Conservation (phyloP, 2,329 filamentous ascomycete species). For the Pseudonectria foliicola region DNA sequence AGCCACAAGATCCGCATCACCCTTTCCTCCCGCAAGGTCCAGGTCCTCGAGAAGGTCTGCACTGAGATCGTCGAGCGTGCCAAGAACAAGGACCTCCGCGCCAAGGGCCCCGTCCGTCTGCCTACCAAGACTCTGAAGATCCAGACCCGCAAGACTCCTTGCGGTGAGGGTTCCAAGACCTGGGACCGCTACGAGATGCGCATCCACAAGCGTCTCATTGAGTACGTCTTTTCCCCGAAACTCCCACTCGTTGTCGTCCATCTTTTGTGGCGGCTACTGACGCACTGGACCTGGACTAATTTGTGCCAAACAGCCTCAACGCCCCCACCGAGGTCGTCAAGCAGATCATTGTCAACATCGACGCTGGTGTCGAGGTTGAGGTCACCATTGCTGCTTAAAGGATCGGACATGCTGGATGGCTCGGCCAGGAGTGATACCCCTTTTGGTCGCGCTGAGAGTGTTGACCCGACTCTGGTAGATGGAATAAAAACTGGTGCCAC, state of each 20-base stretch:
- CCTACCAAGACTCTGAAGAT: constrained; percentile 96
- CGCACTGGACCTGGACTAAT: constrained; percentile 7
- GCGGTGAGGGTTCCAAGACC: constrained; percentile 99
- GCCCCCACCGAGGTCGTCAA: constrained; percentile 97
- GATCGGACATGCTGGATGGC: constrained; percentile 6
- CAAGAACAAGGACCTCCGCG: constrained; percentile 95
- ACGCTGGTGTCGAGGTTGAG: constrained; percentile 89
- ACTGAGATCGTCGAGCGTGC: constrained; percentile 96
- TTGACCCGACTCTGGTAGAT: constrained; percentile 11
- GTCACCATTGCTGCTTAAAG: constrained; percentile 78
- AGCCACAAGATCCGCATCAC: constrained; percentile 98
- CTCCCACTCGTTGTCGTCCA: too few relatives aligned
- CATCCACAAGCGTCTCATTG: constrained; percentile 97
- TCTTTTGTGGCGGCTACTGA: neutral
- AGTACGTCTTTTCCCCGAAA: constrained; percentile 51
- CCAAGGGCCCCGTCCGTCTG: constrained; percentile 97
- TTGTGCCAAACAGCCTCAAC: constrained; percentile 56
- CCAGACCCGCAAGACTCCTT: constrained; percentile 97
- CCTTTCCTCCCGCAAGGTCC: constrained; percentile 89
- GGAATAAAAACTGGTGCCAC: constrained; percentile 2
- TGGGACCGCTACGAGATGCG: constrained; percentile 99
- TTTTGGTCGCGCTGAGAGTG: constrained; percentile 5
- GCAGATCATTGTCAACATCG: constrained; percentile 95
- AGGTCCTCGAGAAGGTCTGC: constrained; percentile 96
- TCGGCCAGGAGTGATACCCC: constrained; percentile 8